Base-by-base conservation (phyloP, 495 filamentous ascomycete species). In the Aspergillus incahuasiensis region DNA sequence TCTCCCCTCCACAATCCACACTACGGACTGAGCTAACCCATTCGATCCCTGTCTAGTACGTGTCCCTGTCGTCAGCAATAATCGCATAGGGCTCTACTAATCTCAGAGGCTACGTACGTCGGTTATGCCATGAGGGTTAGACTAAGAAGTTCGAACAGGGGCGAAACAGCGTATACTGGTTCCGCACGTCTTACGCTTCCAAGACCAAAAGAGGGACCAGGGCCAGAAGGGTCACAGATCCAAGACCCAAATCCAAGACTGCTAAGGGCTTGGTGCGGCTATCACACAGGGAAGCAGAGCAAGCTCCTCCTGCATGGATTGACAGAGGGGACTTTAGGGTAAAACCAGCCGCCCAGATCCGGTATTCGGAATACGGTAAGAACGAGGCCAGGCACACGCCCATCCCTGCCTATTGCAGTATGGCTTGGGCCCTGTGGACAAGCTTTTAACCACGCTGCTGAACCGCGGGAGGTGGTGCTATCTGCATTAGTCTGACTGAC, bases 361-460 rank as follows among this genome's bases (percentile, higher is more conserved):
- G 32, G 32, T 35, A 35, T 35, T 35, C 2, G 13, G 12, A 35
- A 6, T 35, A 35, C 32, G 5, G 28, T 30, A 30, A 13, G 20
- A 28, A 38, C 57, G 40, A 60, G 25, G 47, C 49, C 43, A 54
- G 6, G 30, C 3, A n/a, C 47, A 11, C 47, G 62, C 18, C 52
- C 34, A 64, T 59, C 53, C 21, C 47, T 64, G 45, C 62, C 56
- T 3, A 39, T 44, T 53, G 19, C 6, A 58, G 56, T 52, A 52
- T 54, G 43, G 52, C 41, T 49, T 54, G 54, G 61, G 62, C 54
- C 62, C 52, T 59, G 58, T 57, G 58, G 62, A 61, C 62, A 64
- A 64, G 62, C 62, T 64, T 64, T 64, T 64, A 62, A 57, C 62
- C 62, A 64, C 59, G 56, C 53, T 55, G 56, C 47, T 50, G 54